phyloP scores from a whole-genome alignment of 176 grass and related monocot genomes.

The Carex pumila region DNA sequence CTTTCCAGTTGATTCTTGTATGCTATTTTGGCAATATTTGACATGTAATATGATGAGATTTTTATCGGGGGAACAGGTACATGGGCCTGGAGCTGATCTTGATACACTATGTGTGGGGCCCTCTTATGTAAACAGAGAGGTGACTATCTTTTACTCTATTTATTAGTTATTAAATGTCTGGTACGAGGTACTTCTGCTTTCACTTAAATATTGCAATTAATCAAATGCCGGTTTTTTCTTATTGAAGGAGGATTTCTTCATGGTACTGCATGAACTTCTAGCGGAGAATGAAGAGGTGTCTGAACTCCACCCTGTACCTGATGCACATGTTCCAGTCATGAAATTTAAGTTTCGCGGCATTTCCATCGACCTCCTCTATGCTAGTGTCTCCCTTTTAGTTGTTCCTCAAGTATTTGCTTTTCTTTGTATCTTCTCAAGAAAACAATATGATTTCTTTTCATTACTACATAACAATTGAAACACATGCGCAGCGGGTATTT shows the following conservation, averaged over 20 bases:
- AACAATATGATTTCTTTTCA: not conserved
- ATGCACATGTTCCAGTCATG: slow-evolving; percentile 97
- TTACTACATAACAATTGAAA: not conserved
- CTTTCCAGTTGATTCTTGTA: not conserved
- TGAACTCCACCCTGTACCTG: slow-evolving; percentile 84
- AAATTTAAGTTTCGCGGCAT: slow-evolving; percentile 95
- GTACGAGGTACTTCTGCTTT: not conserved
- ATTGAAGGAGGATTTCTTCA: slow-evolving; percentile 94
- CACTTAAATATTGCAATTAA: not conserved
- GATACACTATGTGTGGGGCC: slow-evolving; percentile 95
- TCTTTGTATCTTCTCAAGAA: not conserved
- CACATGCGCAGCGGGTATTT: not conserved
- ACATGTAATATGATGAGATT: slow-evolving; percentile 1
- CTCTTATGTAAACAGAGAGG: slow-evolving; percentile 96
- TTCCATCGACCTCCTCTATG: slow-evolving; percentile 98
- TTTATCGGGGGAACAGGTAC: slow-evolving; percentile 47
- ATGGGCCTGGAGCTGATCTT: slow-evolving; percentile 90
- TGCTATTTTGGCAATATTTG: not conserved
- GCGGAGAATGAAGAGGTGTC: slow-evolving; percentile 66
- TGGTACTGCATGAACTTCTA: slow-evolving; percentile 74
- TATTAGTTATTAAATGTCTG: not conserved
- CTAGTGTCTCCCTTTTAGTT: slow-evolving; percentile 84
- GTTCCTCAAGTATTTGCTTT: slow-evolving; percentile 51
- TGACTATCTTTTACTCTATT: slow-evolving; percentile 21
- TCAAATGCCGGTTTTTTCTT: not conserved